Evolutionary conservation across 441 rosid species (phyloP), one percentile per base, ranked within the genome.

Genomic region (Aquilaria agallochum): DNA sequence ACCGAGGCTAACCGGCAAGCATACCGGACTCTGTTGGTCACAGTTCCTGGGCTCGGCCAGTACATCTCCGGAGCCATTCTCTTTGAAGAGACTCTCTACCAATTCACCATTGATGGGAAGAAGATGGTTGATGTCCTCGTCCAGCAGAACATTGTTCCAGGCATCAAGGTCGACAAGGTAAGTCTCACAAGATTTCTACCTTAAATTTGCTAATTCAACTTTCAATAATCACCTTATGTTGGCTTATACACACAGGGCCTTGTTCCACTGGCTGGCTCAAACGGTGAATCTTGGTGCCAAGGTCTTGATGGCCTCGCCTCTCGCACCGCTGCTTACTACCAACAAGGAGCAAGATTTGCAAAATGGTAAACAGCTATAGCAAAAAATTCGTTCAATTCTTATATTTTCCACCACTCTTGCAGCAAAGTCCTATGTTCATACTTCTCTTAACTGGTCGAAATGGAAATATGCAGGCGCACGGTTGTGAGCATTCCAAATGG

Each of bases 401-500:
- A 20, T 20, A 20, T 1, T 20, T 61, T 32, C n/a, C 49, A 46
- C 1, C 27, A 20, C 27, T 20, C 27, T 20, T 20, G 27, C 27
- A 20, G 27, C 27, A 20, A 20, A 2, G 5, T 36, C 7, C 42
- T 8, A 36, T 36, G 42, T 8, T 2, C 42, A 36, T 36, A 36
- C 7, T 20, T 20, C 27, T 1, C 42, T 4, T 4, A 36, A 36
- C 42, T 3, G 40, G 40, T 34, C 40, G 6, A 3, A 34, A 3
- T 34, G 5, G 40, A 34, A 63, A 58, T 9, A 3, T 27, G 45
- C 74, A 90, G 97, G 97, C 92, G 98, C 70, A 88, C 91, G 0
- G 93, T 93, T 54, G 95, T 90, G 75, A 93, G 98, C 81, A 90
- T 90, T 70, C 98, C 97, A 64, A 87, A 88, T 53, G 98, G 98